A percentile compares a stretch with the other conserved stretches of the same genome.
phyloP scores from a whole-genome alignment of 2,329 filamentous ascomycete species.

The Neonectria punicea region DNA sequence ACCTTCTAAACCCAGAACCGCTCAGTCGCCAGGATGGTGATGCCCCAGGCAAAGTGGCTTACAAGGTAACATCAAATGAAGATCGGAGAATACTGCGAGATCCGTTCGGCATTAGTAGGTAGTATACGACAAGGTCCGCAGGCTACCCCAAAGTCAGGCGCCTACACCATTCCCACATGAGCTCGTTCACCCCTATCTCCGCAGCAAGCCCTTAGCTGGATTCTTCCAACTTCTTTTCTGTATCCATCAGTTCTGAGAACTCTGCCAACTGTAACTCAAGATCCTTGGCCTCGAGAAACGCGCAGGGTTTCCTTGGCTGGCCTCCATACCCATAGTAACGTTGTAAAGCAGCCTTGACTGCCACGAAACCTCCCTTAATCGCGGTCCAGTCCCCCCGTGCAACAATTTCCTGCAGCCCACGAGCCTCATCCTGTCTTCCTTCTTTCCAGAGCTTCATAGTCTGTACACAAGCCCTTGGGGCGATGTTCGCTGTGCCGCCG shows the following conservation, averaged over 20 bases:
- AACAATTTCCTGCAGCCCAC: slow-evolving; percentile 70
- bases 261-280: slow-evolving; percentile 37
- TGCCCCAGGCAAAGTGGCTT: background rate
- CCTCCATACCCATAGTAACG: slow-evolving; percentile 73
- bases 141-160: background rate
- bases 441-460: slow-evolving; percentile 68
- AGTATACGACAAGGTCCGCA: background rate
- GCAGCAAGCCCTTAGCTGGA: slow-evolving; percentile 1
- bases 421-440: slow-evolving; percentile 69
- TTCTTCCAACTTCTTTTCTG: slow-evolving; percentile 47
- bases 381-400: slow-evolving; percentile 76
- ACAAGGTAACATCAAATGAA: background rate
- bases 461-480: slow-evolving; percentile 72
- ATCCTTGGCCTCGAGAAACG: slow-evolving; percentile 33
- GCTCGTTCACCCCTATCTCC: background rate
- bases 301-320: slow-evolving; percentile 54
- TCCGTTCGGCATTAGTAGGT: background rate
- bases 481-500: slow-evolving; percentile 76
- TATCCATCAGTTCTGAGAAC: slow-evolving; percentile 37
- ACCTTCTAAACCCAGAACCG: background rate
- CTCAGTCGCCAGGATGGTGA: background rate
- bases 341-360: slow-evolving; percentile 73
- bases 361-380: slow-evolving; percentile 75
- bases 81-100: background rate
- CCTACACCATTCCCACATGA: background rate